These are phyloP conservation scores for Crithidia acanthocephali DNA, from an alignment of 208 protist species.

Conservation along the genomic window DNA sequence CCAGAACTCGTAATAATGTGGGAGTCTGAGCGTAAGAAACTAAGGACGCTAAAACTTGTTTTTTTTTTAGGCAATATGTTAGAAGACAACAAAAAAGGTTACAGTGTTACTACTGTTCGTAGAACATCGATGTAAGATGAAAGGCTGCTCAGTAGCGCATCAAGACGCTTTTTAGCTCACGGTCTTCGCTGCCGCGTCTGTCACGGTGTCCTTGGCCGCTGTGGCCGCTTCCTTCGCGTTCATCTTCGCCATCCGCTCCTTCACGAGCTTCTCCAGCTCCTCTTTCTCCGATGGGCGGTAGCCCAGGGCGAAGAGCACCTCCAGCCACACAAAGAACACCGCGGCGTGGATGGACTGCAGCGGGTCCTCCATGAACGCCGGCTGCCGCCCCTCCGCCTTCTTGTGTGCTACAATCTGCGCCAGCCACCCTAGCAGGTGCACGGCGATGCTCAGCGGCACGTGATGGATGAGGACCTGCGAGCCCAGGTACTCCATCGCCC, in stretches of 20 bases:
- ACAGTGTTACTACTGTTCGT: no score
- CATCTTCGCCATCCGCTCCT: constrained; percentile 39
- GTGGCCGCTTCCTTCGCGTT: constrained; percentile 23
- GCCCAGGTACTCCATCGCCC: constrained; percentile 45
- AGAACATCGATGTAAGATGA: no score
- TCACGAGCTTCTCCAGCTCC: constrained; percentile 50
- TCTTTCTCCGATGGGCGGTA: constrained; percentile 58
- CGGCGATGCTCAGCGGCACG: constrained; percentile 32
- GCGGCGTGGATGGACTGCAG: constrained; percentile 71
- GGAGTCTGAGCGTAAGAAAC: no score
- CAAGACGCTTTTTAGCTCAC: background rate
- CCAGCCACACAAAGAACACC: constrained; percentile 75
- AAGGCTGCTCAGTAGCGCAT: no score
- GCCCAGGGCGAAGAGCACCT: constrained; percentile 78
- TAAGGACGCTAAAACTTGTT: no score
- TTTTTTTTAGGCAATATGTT: no score
- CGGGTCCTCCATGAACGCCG: constrained; percentile 79
- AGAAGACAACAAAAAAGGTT: no score
- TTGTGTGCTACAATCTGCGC: constrained; percentile 76
- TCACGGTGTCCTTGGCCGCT: background rate
- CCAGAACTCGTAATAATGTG: no score
- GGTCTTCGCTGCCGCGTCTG: constrained; percentile 4
- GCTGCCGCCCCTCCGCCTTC: constrained; percentile 49
- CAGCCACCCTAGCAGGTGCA: constrained; percentile 55
- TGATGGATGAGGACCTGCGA: constrained; percentile 29